Conservation (phyloP, 2,329 filamentous ascomycete species). For the Penicillium aurantiogriseum region DNA sequence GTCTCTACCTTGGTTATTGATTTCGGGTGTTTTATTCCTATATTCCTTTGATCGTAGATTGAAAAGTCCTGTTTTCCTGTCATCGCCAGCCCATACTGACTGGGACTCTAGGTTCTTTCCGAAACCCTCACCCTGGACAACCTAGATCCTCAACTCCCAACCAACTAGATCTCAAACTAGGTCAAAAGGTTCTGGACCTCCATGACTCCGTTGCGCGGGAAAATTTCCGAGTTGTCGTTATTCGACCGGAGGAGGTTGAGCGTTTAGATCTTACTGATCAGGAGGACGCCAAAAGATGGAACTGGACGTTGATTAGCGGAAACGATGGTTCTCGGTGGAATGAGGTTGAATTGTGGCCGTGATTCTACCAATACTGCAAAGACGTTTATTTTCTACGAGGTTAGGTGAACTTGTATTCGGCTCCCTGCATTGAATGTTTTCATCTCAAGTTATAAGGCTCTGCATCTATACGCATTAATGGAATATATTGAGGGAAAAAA, state of each 20-base stretch:
- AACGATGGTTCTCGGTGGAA: conserved; percentile 58
- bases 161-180: conserved; percentile 48
- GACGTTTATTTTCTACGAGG: fast-evolving
- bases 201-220: conserved; percentile 66
- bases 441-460: background rate
- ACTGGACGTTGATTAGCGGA: conserved; percentile 60
- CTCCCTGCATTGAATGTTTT: background rate
- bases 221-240: conserved; percentile 85
- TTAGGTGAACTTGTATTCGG: background rate
- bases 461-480: background rate
- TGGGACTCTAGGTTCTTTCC: conserved; percentile 59
- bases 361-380: conserved; percentile 12
- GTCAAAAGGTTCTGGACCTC: conserved; percentile 67
- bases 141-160: conserved; percentile 54
- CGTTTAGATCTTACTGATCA: conserved; percentile 69
- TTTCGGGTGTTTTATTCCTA: background rate
- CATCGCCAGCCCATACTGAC: conserved; percentile 1
- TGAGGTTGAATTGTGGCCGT: conserved; percentile 67
- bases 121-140: conserved; percentile 67
- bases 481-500: too few relatives aligned
- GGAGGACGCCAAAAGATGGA: conserved; percentile 61
- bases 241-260: conserved; percentile 77
- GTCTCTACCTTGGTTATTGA: background rate
- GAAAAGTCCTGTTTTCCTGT: background rate
- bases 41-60: background rate